Evolutionary conservation across 2,329 filamentous ascomycete species (phyloP).

Genomic region (Alternaria metachromatica): DNA sequence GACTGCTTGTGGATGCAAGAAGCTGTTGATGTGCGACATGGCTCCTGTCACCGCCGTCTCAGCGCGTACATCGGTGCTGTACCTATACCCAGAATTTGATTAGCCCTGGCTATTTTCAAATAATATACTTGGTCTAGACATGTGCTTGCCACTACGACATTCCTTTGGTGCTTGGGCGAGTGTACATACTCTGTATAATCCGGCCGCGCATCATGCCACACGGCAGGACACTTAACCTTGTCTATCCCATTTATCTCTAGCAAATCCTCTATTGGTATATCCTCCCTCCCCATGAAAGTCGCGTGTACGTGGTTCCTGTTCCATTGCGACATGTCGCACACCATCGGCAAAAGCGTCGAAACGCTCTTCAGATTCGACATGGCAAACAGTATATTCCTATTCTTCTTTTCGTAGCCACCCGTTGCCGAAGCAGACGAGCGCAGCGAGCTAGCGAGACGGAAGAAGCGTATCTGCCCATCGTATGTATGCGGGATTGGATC

Average conservation of each 20-base stretch:
- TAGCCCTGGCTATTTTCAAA: background rate
- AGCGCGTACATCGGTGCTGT: conserved; percentile 74
- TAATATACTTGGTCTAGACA: too few relatives aligned
- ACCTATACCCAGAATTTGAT: background rate
- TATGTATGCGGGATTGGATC: conserved; percentile 52
- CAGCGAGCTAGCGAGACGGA: conserved; percentile 68
- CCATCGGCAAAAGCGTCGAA: conserved; percentile 76
- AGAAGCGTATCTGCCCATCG: conserved; percentile 74
- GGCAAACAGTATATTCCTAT: conserved; percentile 80
- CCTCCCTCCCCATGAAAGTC: conserved; percentile 75
- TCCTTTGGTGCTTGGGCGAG: too few relatives aligned
- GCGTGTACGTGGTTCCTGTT: conserved; percentile 80
- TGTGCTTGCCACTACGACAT: too few relatives aligned
- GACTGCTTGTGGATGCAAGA: conserved; percentile 78
- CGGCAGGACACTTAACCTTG: conserved; percentile 68
- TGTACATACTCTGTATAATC: conserved; percentile 65
- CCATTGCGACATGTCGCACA: conserved; percentile 81
- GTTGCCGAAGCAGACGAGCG: conserved; percentile 62
- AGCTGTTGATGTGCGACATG: conserved; percentile 73
- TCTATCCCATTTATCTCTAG: conserved; percentile 81
- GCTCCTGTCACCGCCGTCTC: conserved; percentile 68
- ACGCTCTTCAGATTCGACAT: conserved; percentile 77
- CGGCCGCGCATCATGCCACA: conserved; percentile 76
- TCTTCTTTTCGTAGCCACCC: conserved; percentile 59
- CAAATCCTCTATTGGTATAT: conserved; percentile 72